These are phyloP conservation scores for Acanthamoeba lenticulata DNA, from an alignment of 208 protist genomes.

Conservation along the genomic window DNA sequence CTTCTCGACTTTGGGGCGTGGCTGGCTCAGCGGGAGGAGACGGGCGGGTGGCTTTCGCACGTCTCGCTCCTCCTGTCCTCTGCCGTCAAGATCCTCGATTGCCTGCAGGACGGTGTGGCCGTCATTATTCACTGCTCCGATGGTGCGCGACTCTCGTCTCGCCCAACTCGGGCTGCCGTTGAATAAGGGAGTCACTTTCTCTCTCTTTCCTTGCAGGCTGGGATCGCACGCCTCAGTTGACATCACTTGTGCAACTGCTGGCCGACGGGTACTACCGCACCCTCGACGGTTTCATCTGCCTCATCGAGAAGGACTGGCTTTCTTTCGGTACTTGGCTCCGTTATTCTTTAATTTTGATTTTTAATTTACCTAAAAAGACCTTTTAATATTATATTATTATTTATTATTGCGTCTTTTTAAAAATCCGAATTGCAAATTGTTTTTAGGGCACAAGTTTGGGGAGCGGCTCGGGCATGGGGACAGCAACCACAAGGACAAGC, in stretches of 20 bases:
- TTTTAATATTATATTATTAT: background rate
- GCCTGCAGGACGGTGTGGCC: constrained; percentile 23
- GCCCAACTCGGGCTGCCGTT: background rate
- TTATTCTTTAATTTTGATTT: background rate
- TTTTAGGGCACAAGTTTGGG: constrained; percentile 45
- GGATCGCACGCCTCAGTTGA: constrained; percentile 90
- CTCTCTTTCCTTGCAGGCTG: constrained; percentile 66
- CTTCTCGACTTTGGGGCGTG: background rate
- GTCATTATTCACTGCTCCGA: constrained; percentile 64
- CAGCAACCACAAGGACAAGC: constrained; percentile 67
- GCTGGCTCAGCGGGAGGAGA: constrained; percentile 50
- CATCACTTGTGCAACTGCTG: constrained; percentile 89
- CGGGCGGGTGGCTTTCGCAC: constrained; percentile 36
- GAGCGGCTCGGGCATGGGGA: constrained; percentile 87
- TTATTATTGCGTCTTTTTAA: background rate
- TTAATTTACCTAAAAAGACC: background rate
- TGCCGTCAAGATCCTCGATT: constrained; percentile 42
- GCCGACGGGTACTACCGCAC: constrained; percentile 96
- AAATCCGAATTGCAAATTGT: background rate
- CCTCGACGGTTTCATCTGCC: constrained; percentile 92
- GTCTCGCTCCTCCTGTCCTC: constrained; percentile 40
- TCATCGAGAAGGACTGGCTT: constrained; percentile 97
- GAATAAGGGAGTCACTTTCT: background rate
- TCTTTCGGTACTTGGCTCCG: constrained; percentile 87
- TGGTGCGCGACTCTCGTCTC: background rate